Evolutionary conservation across 2,329 filamentous ascomycete genomes (phyloP), one percentile per base, ranked within the genome.

Genomic region (Coniella lustricola): DNA sequence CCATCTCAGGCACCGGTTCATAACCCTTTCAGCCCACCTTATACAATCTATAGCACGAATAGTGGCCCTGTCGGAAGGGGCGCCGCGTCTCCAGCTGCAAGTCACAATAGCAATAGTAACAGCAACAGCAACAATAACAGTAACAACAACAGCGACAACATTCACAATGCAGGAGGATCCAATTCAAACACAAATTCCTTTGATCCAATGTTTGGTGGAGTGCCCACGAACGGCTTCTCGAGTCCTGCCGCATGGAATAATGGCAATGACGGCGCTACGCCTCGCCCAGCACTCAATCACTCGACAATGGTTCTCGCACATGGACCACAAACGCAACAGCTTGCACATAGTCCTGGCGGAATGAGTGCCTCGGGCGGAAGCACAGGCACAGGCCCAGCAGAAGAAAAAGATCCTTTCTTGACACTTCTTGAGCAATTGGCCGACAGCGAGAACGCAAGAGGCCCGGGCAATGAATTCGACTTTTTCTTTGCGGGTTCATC

Each of bases 341-440:
- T 64, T 51, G 55, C 65, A 55, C 58, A 66, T 51, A 72, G 71
- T 39, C 75, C 77, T 0, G 74, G 70, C 1, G 69, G 61, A 2
- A 67, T 68, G 54, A 79, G 75, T 60, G 71, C 72, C 47, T 71
- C 71, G 36, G 73, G 69, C 9, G 76, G 73, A 50, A 53, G 51
- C 32, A 72, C 71, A 0, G 73, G 68, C 2, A 74, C 73, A 2
- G 70, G 64, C 0, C 62, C 69, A 3, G 71, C 69, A 2, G 76
- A 82, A 17, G 87, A 91, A 56, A 90, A 87, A 57, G 88, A 93
- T 60, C 87, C 87, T 0, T 93, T 94, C 60, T 65, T 93, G 35
- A 86, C 79, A 53, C 67, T 93, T 36, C 68, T 93, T 32, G 87
- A 93, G 62, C 87, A 93, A 66, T 72, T 93, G 50, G 87, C 87